Conservation (phyloP, 2,329 filamentous ascomycete species). For the Verticillium nubilum region DNA sequence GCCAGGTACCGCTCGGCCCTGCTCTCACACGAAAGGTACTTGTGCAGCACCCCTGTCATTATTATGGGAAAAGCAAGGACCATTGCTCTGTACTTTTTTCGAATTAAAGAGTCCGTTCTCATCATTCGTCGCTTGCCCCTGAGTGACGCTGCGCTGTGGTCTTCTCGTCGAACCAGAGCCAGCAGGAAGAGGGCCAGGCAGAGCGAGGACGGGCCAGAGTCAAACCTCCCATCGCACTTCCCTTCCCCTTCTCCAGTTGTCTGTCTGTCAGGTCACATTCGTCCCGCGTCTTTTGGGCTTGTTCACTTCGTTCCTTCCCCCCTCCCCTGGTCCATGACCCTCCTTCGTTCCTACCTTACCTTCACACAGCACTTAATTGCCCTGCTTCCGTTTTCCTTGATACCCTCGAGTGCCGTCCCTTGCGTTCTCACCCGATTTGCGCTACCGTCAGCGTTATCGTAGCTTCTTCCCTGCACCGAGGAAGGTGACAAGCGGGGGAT, state of each 20-base stretch:
- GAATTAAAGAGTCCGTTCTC: not conserved
- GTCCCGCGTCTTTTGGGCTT: not conserved
- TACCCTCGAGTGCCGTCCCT: not conserved
- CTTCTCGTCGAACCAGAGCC: not conserved
- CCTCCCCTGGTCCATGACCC: not conserved
- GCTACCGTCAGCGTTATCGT: not conserved
- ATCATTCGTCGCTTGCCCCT: not conserved
- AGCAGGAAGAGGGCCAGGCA: not conserved
- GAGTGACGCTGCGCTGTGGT: not conserved
- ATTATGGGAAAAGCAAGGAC: not conserved
- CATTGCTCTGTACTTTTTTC: not conserved
- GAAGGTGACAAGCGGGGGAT: not conserved
- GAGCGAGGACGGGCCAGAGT: not conserved
- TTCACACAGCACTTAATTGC: not conserved
- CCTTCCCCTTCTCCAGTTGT: not conserved
- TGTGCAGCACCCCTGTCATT: not conserved
- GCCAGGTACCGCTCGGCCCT: slow-evolving; percentile 11
- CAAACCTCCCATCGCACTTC: not conserved
- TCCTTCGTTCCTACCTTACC: slow-evolving; percentile 1
- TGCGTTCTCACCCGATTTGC: not conserved
- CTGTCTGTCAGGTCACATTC: not conserved
- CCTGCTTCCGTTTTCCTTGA: not conserved
- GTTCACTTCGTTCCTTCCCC: not conserved
- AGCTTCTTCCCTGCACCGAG: not conserved
- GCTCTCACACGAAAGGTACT: slow-evolving; percentile 11